These are phyloP conservation scores for Termitomyces bulborhizus DNA, from an alignment of 768 basidiomycete species.

Conservation along the genomic window DNA sequence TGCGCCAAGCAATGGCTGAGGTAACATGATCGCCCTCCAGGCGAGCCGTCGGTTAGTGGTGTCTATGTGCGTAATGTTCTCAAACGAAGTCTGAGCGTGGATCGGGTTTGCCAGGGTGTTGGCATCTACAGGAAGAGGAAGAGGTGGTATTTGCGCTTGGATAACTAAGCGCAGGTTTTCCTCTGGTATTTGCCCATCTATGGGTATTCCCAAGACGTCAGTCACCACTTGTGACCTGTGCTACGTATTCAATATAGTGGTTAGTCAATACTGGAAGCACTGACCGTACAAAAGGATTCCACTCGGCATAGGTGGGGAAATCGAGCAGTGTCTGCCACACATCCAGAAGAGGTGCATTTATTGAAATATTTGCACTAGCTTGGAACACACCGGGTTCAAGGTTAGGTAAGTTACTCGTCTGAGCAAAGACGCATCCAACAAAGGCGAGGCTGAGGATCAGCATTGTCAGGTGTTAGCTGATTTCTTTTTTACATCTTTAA, in stretches of 20 bases:
- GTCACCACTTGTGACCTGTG: slow-evolving; percentile 21
- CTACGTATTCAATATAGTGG: background rate
- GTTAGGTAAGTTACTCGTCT: slow-evolving; percentile 19
- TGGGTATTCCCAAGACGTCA: slow-evolving; percentile 17
- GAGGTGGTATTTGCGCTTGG: slow-evolving; percentile 25
- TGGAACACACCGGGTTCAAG: slow-evolving; percentile 29
- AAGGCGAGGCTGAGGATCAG: background rate
- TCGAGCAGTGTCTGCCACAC: slow-evolving; percentile 48
- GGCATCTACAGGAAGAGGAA: slow-evolving; percentile 21
- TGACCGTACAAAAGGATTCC: slow-evolving; percentile 34
- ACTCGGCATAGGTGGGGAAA: slow-evolving; percentile 44
- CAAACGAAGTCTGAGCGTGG: slow-evolving; percentile 21
- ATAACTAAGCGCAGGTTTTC: slow-evolving; percentile 19
- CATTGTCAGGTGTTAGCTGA: background rate
- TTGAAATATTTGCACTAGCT: slow-evolving; percentile 28
- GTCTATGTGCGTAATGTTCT: slow-evolving; percentile 25
- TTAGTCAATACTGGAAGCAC: background rate
- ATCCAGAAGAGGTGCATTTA: slow-evolving; percentile 42
- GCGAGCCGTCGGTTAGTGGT: slow-evolving; percentile 16
- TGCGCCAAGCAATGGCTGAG: slow-evolving; percentile 19
- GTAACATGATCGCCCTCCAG: slow-evolving; percentile 21
- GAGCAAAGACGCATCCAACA: background rate
- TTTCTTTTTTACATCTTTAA: no score
- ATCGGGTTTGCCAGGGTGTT: slow-evolving; percentile 20
- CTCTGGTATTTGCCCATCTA: slow-evolving; percentile 19